Conservation (phyloP, 1,139 yeast species). For the Yamadazyma siamensis region DNA sequence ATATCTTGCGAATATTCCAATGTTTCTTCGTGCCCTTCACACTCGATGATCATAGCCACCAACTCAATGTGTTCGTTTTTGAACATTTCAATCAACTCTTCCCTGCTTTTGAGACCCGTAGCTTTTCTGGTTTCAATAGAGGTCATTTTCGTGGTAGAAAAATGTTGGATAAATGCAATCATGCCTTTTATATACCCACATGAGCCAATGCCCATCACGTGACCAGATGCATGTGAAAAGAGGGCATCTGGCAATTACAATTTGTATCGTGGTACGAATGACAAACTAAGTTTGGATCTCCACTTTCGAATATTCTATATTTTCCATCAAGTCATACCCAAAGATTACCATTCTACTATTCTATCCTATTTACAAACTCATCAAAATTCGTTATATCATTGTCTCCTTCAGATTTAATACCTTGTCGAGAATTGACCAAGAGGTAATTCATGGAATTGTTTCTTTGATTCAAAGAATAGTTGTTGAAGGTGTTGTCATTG, state of each 20-base stretch:
- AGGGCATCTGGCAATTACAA: too few species aligned
- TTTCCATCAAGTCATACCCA: too few species aligned
- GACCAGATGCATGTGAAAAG: too few species aligned
- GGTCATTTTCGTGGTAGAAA: too few species aligned
- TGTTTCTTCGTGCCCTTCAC: conserved; percentile 26
- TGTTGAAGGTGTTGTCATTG: conserved; percentile 8
- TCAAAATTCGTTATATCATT: conserved; percentile 9
- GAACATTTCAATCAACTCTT: conserved; percentile 10
- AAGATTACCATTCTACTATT: conserved; percentile 4
- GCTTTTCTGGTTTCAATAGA: too few species aligned
- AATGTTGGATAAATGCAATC: too few species aligned
- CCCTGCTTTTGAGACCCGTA: conserved; percentile 5
- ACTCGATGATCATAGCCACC: conserved; percentile 23
- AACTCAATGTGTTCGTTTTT: conserved; percentile 24
- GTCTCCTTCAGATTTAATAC: conserved; percentile 5
- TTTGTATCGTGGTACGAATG: too few species aligned
- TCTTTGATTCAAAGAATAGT: conserved; percentile 8
- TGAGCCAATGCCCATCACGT: too few species aligned
- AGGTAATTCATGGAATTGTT: conserved; percentile 10
- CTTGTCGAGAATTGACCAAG: conserved; percentile 9
- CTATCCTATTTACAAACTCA: conserved; percentile 13
- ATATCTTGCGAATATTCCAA: conserved; percentile 23
- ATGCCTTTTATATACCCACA: too few species aligned
- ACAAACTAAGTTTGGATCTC: too few species aligned
- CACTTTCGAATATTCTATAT: too few species aligned